Evolutionary conservation across 2,329 filamentous ascomycete genomes (phyloP).

Genomic region (Xylariaceae sp.): DNA sequence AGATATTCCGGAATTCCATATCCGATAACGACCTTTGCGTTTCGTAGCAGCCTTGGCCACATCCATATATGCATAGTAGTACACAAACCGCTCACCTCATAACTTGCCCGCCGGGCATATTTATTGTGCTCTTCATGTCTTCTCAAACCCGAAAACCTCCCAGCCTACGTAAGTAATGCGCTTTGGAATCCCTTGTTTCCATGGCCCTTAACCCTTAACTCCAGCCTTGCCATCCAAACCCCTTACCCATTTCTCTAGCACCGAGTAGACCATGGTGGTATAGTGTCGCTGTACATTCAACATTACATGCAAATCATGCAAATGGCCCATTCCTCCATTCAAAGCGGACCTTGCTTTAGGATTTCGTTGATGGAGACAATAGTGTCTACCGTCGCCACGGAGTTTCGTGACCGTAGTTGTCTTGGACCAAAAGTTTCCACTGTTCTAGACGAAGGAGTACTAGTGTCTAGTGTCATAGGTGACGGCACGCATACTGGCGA

Average conservation of each 20-base stretch:
- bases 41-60: neutral
- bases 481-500: conserved; percentile 17
- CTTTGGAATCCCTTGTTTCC: conserved; percentile 3
- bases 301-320: neutral
- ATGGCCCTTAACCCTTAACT: conserved; percentile 13
- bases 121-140: neutral
- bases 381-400: conserved; percentile 21
- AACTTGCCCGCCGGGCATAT: neutral
- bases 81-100: neutral
- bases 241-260: conserved; percentile 2
- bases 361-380: conserved; percentile 30
- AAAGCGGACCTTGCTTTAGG: conserved; percentile 21
- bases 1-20: neutral
- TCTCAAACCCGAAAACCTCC: conserved; percentile 4
- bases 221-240: conserved; percentile 6
- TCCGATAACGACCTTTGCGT: neutral
- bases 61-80: neutral
- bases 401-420: conserved; percentile 18
- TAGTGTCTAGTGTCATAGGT: conserved; percentile 15
- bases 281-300: neutral
- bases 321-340: conserved; percentile 1
- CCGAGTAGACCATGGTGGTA: conserved; percentile 1
- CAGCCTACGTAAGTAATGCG: neutral
- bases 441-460: conserved; percentile 11
- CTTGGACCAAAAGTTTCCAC: conserved; percentile 27